Conservation (phyloP, 345 rosid genomes). For the Eucalyptus grandis region DNA sequence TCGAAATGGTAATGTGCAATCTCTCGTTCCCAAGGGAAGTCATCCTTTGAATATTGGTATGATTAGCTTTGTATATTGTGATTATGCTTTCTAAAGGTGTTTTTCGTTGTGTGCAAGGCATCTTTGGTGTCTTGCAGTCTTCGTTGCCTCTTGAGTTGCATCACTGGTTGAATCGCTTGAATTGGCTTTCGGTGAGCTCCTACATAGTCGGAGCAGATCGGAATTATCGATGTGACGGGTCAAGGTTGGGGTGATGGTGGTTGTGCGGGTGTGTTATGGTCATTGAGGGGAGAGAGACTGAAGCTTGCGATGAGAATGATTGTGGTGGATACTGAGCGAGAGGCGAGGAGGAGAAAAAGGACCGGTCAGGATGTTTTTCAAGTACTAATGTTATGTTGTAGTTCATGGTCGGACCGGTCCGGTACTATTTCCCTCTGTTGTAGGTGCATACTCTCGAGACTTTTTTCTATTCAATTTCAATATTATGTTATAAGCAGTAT, state of each 20-base stretch:
- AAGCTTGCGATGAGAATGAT: not conserved
- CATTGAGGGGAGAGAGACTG: not conserved
- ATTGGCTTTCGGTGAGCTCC: not conserved
- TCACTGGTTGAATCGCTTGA: not conserved
- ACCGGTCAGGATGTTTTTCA: not conserved
- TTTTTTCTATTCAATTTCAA: not conserved
- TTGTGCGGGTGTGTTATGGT: not conserved
- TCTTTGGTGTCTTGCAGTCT: not conserved
- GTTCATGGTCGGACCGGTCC: not conserved
- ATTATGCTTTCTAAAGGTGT: not conserved
- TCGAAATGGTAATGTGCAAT: constrained; percentile 14
- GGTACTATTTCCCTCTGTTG: not conserved
- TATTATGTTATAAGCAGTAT: not conserved
- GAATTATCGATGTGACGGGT: not conserved
- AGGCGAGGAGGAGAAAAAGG: not conserved
- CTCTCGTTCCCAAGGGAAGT: not conserved
- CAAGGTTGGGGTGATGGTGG: not conserved
- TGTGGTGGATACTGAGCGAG: not conserved
- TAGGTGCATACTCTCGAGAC: not conserved
- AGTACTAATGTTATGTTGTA: not conserved
- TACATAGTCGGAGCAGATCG: not conserved
- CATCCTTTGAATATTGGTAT: not conserved
- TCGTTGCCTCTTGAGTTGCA: not conserved
- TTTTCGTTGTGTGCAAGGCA: not conserved
- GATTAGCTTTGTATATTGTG: not conserved